Conservation (phyloP, 768 basidiomycete genomes). For the Tricholoma sp. region DNA sequence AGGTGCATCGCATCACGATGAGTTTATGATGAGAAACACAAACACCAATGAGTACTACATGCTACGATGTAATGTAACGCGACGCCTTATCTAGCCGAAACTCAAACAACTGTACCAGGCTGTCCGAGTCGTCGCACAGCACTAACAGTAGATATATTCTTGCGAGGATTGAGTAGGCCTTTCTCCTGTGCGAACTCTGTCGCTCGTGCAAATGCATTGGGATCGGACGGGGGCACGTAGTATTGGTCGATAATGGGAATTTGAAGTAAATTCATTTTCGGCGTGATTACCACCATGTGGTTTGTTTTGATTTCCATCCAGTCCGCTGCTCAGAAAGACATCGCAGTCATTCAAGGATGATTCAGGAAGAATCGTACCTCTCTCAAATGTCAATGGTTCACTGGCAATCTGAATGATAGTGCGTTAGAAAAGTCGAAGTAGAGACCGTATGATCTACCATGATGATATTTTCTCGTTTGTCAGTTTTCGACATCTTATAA, state of each 20-base stretch:
- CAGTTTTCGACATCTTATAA: slow-evolving; percentile 93
- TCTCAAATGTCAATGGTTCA: slow-evolving; percentile 95
- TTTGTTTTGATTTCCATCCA: slow-evolving; percentile 99
- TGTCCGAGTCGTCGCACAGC: neutral
- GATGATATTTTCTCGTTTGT: slow-evolving; percentile 95
- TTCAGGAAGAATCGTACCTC: slow-evolving; percentile 43
- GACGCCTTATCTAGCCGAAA: neutral
- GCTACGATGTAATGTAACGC: neutral
- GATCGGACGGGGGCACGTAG: slow-evolving; percentile 84
- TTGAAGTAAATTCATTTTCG: slow-evolving; percentile 92
- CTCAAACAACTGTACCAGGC: neutral
- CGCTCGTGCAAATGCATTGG: slow-evolving; percentile 59
- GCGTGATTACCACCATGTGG: slow-evolving; percentile 91
- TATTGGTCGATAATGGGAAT: slow-evolving; percentile 93
- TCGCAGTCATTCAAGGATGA: slow-evolving; percentile 1
- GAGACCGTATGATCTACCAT: slow-evolving; percentile 46
- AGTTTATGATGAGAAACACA: neutral
- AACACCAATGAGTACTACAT: neutral
- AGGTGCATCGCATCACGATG: neutral
- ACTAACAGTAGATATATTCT: slow-evolving; percentile 14
- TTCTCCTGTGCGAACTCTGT: slow-evolving; percentile 85
- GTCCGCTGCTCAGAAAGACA: slow-evolving; percentile 51
- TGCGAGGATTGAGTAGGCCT: slow-evolving; percentile 69
- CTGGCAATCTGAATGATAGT: slow-evolving; percentile 60
- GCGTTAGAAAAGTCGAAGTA: neutral